These are phyloP conservation scores for Amylocystis lapponica DNA, from an alignment of 768 basidiomycete genomes.

Conservation along the genomic window DNA sequence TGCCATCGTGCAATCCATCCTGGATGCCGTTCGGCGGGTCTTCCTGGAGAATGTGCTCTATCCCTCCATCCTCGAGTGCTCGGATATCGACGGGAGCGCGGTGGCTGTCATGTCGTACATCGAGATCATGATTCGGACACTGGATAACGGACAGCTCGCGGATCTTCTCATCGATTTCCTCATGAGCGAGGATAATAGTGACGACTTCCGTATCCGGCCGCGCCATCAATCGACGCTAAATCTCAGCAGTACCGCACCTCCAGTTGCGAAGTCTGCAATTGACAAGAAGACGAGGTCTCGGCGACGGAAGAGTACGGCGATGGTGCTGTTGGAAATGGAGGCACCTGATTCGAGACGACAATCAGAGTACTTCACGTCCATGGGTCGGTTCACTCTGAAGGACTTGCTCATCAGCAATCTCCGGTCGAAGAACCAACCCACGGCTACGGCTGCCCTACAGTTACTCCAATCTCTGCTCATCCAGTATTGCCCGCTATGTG, in stretches of 20 bases:
- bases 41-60: constrained; percentile 94
- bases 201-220: constrained; percentile 47
- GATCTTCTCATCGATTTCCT: constrained; percentile 74
- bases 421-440: constrained; percentile 55
- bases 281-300: constrained; percentile 43
- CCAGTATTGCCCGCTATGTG: constrained; percentile 57
- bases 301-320: constrained; percentile 80
- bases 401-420: constrained; percentile 83
- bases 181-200: constrained; percentile 72
- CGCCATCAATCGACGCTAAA: constrained; percentile 38
- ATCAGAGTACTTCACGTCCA: constrained; percentile 80
- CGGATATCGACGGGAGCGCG: constrained; percentile 89
- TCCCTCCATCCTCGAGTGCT: constrained; percentile 90
- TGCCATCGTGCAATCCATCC: constrained; percentile 77
- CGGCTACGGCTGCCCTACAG: constrained; percentile 73
- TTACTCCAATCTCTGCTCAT: constrained; percentile 72
- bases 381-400: constrained; percentile 87
- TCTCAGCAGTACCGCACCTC: constrained; percentile 30
- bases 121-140: constrained; percentile 77
- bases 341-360: constrained; percentile 64
- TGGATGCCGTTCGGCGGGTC: constrained; percentile 76
- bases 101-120: constrained; percentile 95
- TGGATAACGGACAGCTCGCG: constrained; percentile 61
- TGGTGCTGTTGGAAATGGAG: constrained; percentile 85
- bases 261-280: constrained; percentile 21